A percentile compares a stretch with the other conserved stretches of the same genome.
phyloP scores from a whole-genome alignment of 2,329 filamentous ascomycete genomes.

The Fusarium sp. region DNA sequence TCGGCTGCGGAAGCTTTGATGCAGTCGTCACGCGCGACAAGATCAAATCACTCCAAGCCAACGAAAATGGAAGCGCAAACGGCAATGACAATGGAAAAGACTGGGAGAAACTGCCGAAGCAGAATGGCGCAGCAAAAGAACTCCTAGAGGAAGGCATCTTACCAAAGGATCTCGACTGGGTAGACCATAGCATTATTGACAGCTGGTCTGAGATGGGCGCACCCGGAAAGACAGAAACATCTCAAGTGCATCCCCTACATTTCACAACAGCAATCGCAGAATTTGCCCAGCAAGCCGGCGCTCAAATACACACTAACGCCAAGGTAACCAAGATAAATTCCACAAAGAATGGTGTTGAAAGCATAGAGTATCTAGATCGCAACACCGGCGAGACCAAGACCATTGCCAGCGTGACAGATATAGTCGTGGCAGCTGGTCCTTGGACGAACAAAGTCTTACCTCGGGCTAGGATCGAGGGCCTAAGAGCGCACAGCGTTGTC shows the following conservation, averaged over 20 bases:
- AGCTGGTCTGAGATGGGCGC: slow-evolving; percentile 84
- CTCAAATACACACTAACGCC: slow-evolving; percentile 72
- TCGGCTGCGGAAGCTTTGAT: slow-evolving; percentile 74
- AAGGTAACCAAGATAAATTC: slow-evolving; percentile 74
- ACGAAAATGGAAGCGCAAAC: slow-evolving; percentile 13
- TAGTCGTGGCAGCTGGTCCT: slow-evolving; percentile 66
- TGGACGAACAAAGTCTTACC: slow-evolving; percentile 71
- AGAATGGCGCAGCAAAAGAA: slow-evolving; percentile 58
- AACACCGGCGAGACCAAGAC: slow-evolving; percentile 47
- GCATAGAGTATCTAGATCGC: slow-evolving; percentile 68
- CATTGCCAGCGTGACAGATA: slow-evolving; percentile 60
- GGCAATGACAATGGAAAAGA: slow-evolving; percentile 50
- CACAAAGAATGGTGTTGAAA: slow-evolving; percentile 61
- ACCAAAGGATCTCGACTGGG: slow-evolving; percentile 85
- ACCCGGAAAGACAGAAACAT: slow-evolving; percentile 76
- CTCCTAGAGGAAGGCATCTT: slow-evolving; percentile 67
- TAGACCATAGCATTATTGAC: slow-evolving; percentile 72
- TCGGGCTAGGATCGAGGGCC: slow-evolving; percentile 63
- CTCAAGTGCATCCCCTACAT: slow-evolving; percentile 91
- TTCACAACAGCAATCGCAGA: slow-evolving; percentile 88
- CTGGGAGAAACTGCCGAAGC: slow-evolving; percentile 71
- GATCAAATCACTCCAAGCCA: slow-evolving; percentile 44
- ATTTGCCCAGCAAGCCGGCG: slow-evolving; percentile 75
- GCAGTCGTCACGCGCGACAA: slow-evolving; percentile 50
- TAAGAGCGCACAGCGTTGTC: slow-evolving; percentile 73